A percentile compares a stretch with the other conserved stretches of the same genome.
Evolutionary conservation across 352 stramenopile species (phyloP).

Genomic region (Phytophthora cactorum): DNA sequence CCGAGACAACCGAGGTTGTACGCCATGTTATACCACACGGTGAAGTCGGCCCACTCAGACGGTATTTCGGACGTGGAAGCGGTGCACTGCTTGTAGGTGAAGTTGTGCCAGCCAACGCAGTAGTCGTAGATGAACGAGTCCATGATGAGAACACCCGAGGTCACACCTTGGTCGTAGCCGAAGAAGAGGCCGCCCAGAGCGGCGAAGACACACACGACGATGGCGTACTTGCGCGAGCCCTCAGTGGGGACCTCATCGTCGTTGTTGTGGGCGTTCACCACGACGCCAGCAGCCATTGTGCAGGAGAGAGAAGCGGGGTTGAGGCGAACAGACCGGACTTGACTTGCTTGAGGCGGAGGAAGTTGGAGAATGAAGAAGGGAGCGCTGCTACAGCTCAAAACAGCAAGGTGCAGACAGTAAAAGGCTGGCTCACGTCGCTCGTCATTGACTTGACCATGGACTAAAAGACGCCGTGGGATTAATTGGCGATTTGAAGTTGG

Average conservation of each 20-base stretch:
- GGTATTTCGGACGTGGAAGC: conserved; percentile 28
- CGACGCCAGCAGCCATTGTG: conserved; percentile 7
- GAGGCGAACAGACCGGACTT: not conserved
- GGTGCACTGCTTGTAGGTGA: conserved; percentile 32
- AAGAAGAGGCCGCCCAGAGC: conserved; percentile 48
- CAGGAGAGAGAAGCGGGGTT: conserved; percentile 11
- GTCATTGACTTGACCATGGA: conserved; percentile 9
- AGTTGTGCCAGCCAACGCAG: conserved; percentile 45
- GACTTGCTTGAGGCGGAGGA: conserved; percentile 22
- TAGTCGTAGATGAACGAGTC: conserved; percentile 56
- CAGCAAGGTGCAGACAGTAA: conserved; percentile 6
- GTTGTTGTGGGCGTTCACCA: conserved; percentile 3
- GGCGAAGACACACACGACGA: conserved; percentile 49
- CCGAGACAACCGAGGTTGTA: conserved; percentile 62
- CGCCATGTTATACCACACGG: conserved; percentile 61
- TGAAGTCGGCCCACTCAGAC: conserved; percentile 47
- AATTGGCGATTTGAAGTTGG: conserved; percentile 29
- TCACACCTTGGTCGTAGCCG: conserved; percentile 49
- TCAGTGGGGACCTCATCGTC: not conserved
- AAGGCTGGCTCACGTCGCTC: conserved; percentile 4
- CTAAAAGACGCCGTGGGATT: conserved; percentile 14
- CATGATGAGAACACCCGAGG: conserved; percentile 46
- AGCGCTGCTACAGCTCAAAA: not conserved
- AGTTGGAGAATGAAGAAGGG: conserved; percentile 30
- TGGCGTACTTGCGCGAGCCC: conserved; percentile 35